Evolutionary conservation across 768 basidiomycete species (phyloP), one percentile per base, ranked within the genome.

Genomic region (Pholiota molesta): DNA sequence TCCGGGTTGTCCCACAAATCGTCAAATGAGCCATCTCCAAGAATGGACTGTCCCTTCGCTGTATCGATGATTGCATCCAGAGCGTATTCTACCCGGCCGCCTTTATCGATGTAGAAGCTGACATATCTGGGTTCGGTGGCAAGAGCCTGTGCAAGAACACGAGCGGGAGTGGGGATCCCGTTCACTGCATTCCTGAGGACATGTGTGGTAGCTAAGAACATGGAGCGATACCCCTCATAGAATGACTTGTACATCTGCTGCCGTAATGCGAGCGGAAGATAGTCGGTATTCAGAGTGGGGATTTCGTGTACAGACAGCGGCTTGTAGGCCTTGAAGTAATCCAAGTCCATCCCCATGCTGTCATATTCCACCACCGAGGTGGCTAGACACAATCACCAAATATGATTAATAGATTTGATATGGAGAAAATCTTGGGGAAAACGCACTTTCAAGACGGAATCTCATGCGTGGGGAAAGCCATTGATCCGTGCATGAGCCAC

Each of bases 391-490:
- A 16, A 10, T 17, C 17, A 19, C 6, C 7, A 44, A 9, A n/a
- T 5, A n/a, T 9, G 1, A 21, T 6, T 21, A 44, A 8, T 2
- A 19, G 42, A 44, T 19, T 19, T 17, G 5, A 19, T 21, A 42
- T 19, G n/a, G 5, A 42, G 4, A 42, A 19, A 19, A 2, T 29
- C 29, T 29, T n/a, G n/a, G n/a, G 29, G 29, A 31, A 31, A 31
- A 31, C 31, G 19, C 9, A 44, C 42, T n/a, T 44, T n/a, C 2
- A 19, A 44, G 42, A 28, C 35, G 26, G 11, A 57, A 47, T 29
- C 55, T 29, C 63, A 64, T 60, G 19, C 59, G 64, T 3, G 52
- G 51, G 13, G 69, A 69, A 13, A 73, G 56, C 69, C 68, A 72
- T 10, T 68, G 68, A 1, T 64, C 66, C 9, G 33, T 58, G 31